A percentile compares a stretch with the other conserved stretches of the same genome.
Conservation (phyloP, 352 stramenopile genomes). For the Blastocystis sp. region DNA sequence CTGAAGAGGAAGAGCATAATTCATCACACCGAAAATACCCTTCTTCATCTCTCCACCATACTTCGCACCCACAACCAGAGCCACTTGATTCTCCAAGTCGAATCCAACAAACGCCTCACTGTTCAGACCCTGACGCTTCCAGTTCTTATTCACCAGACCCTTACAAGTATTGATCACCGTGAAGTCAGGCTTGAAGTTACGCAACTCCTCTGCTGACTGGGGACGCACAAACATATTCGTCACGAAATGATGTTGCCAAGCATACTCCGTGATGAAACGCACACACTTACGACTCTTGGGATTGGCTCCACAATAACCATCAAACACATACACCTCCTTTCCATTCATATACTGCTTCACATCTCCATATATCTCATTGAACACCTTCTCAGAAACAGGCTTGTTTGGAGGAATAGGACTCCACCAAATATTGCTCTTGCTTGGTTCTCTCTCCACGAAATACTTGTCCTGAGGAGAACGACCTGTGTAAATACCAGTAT, state of each 20-base stretch:
- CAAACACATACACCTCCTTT: slow-evolving; percentile 91
- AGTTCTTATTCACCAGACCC: slow-evolving; percentile 85
- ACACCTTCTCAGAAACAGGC: slow-evolving; percentile 85
- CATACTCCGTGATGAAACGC: slow-evolving; percentile 93
- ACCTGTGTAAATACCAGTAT: slow-evolving; percentile 97
- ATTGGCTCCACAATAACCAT: slow-evolving; percentile 89
- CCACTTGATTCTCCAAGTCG: slow-evolving; percentile 90
- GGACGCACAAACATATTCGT: slow-evolving; percentile 92
- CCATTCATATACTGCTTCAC: slow-evolving; percentile 86
- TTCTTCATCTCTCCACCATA: slow-evolving; percentile 98
- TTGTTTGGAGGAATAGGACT: slow-evolving; percentile 87
- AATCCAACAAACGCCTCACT: slow-evolving; percentile 92
- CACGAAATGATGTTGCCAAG: slow-evolving; percentile 95
- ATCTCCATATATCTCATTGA: slow-evolving; percentile 90
- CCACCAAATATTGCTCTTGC: slow-evolving; percentile 92
- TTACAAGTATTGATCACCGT: slow-evolving; percentile 96
- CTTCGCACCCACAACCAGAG: slow-evolving; percentile 90
- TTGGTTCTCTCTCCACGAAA: slow-evolving; percentile 87
- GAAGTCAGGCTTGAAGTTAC: slow-evolving; percentile 92
- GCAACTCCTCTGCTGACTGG: slow-evolving; percentile 75
- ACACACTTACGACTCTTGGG: slow-evolving; percentile 87
- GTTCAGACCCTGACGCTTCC: slow-evolving; percentile 87
- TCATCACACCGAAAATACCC: slow-evolving; percentile 96
- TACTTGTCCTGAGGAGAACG: slow-evolving; percentile 96
- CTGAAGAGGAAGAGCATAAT: slow-evolving; percentile 91